Base-by-base conservation (phyloP, 352 stramenopile genomes). In the Globisporangium cederbergense region DNA sequence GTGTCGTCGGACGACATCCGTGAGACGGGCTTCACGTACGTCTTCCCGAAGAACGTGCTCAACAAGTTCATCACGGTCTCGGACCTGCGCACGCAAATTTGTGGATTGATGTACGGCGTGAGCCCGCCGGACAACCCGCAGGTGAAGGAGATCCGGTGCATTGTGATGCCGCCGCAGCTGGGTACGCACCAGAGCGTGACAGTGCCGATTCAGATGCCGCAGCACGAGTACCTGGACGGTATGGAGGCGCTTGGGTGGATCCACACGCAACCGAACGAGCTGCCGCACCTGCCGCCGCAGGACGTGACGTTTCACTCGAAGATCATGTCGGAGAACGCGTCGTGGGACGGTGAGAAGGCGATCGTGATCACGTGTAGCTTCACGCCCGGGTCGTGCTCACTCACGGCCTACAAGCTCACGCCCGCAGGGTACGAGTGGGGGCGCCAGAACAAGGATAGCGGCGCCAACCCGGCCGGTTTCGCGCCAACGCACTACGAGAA, bases 21-120 rank as follows among this genome's bases (percentile, higher is more conserved):
- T 36, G 97, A 99, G 67, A 96, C 97, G 40, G 97, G 97, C 4
- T 96, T 98, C 64, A 99, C 98, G 14, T 99, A 99, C 79, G 97
- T 99, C 43, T 69, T 99, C 38, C 97, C 98, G 2, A 99, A 99
- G 75, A 99, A 99, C 73, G 93, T 99, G 66, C 83, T 99, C 3
- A 98, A 97, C 65, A 99, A 99, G 78, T 99, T 99, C 69, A 99
- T 99, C 61, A 98, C 89, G n/a, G 92, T 99, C 58, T 83, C 95
- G 10, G 97, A 99, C 68, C 76, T 99, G 53, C 94, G 97, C 38
- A 99, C 97, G 32, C 97, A 99, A 70, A 97, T 99, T 67, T 97
- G 95, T 53, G 98, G 97, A 13, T 97, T 99, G 62, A 89, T 99
- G 65, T 99, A 99, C 76, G 98, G 98, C 70, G 92, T 99, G 3